Evolutionary conservation across 129 eudicot species (phyloP).

Genomic region (Flaveria brownii): DNA sequence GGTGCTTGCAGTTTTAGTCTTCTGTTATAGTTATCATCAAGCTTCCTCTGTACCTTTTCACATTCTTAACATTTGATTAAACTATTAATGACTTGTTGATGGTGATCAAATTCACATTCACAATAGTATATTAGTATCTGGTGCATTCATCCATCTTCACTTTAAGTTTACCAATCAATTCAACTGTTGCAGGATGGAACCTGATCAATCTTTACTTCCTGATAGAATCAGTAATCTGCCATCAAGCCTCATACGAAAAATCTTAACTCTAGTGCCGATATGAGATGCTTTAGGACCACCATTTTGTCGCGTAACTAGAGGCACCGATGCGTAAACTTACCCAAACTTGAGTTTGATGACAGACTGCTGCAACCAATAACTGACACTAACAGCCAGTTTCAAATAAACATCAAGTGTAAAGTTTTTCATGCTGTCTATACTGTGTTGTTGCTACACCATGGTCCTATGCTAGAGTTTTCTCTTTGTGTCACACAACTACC

Average conservation of each 20-base stretch:
- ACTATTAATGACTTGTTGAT: too few relatives aligned
- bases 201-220: background rate
- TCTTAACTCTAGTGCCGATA: slow-evolving; percentile 20
- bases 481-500: slow-evolving; percentile 16
- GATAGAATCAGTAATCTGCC: slow-evolving; percentile 42
- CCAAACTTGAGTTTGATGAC: slow-evolving; percentile 37
- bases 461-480: slow-evolving; percentile 21
- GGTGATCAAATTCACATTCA: too few relatives aligned
- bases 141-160: too few relatives aligned
- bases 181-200: background rate
- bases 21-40: too few relatives aligned
- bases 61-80: too few relatives aligned
- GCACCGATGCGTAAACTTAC: slow-evolving; percentile 27
- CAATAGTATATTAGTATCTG: too few relatives aligned
- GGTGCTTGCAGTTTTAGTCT: too few relatives aligned
- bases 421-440: background rate
- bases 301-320: slow-evolving; percentile 42
- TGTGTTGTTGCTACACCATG: slow-evolving; percentile 24
- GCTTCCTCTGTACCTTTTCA: too few relatives aligned
- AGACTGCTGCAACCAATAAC: background rate
- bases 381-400: background rate
- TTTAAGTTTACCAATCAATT: too few relatives aligned
- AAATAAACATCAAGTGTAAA: background rate
- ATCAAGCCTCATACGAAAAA: slow-evolving; percentile 6
- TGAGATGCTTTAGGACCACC: slow-evolving; percentile 41